Conservation (phyloP, 805 yeast species). For the Wickerhamiella lipophila region DNA sequence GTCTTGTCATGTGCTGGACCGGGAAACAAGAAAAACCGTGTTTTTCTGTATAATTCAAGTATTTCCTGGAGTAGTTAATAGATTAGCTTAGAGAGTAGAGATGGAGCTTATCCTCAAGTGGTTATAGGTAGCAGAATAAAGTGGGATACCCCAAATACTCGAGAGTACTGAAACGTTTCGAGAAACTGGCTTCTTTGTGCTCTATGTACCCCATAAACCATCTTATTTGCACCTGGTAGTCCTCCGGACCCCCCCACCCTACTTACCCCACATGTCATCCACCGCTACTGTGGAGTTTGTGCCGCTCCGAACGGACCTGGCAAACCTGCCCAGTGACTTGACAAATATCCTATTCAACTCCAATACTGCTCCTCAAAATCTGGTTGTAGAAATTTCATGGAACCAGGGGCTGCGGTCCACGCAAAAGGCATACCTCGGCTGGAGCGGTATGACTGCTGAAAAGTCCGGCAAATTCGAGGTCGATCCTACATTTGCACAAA, state of each 20-base stretch:
- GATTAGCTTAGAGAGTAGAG: too few species aligned
- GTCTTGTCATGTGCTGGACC: too few species aligned
- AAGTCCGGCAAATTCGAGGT: conserved; percentile 37
- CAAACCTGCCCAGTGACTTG: conserved; percentile 41
- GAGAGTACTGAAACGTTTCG: too few species aligned
- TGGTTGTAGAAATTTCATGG: conserved; percentile 39
- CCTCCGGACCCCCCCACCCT: not conserved
- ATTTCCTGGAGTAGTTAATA: too few species aligned
- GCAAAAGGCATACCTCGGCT: conserved; percentile 39
- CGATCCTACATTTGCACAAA: conserved; percentile 53
- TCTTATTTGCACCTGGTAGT: too few species aligned
- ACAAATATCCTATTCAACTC: conserved; percentile 38
- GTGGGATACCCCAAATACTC: too few species aligned
- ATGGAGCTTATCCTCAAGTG: too few species aligned
- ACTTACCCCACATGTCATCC: conserved; percentile 13
- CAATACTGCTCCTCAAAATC: conserved; percentile 43
- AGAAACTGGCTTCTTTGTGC: too few species aligned
- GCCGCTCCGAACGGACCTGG: conserved; percentile 38
- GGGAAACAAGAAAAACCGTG: too few species aligned
- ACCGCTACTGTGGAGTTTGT: conserved; percentile 28
- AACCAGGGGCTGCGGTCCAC: conserved; percentile 20
- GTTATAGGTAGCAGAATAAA: too few species aligned
- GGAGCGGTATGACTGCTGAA: conserved; percentile 46
- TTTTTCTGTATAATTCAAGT: too few species aligned
- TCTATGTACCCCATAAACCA: too few species aligned